Conservation (phyloP, 148 eudicot species). For the Beta vulgaris region DNA sequence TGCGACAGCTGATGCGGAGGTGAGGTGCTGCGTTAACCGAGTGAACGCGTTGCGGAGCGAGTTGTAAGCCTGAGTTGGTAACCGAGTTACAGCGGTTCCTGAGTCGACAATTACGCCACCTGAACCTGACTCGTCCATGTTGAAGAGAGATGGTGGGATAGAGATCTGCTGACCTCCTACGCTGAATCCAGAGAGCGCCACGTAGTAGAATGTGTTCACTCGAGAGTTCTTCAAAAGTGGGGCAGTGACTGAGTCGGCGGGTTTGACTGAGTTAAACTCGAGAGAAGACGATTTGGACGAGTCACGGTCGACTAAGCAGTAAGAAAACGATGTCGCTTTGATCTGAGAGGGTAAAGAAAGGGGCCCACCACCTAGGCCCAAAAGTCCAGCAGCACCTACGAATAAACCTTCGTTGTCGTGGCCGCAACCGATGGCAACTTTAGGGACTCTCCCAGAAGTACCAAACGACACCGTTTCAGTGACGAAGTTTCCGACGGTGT, state of each 20-base stretch:
- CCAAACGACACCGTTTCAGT: conserved; percentile 77
- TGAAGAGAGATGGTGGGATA: conserved; percentile 36
- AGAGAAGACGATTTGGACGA: conserved; percentile 46
- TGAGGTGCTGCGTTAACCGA: conserved; percentile 27
- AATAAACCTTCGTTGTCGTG: conserved; percentile 75
- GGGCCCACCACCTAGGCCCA: conserved; percentile 67
- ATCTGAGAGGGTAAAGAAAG: conserved; percentile 50
- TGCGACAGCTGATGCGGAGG: conserved; percentile 26
- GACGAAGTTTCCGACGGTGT: conserved; percentile 63
- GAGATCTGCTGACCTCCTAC: conserved; percentile 45
- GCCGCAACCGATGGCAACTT: conserved; percentile 78
- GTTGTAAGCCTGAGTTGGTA: conserved; percentile 42
- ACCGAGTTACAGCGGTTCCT: conserved; percentile 59
- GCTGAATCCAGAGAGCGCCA: conserved; percentile 44
- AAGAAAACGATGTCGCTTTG: conserved; percentile 55
- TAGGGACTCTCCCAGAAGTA: conserved; percentile 32
- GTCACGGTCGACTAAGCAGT: conserved; percentile 63
- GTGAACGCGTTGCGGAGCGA: conserved; percentile 51
- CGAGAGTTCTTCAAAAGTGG: conserved; percentile 26
- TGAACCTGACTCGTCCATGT: conserved; percentile 32
- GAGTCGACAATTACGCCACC: conserved; percentile 71
- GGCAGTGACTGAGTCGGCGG: conserved; percentile 33
- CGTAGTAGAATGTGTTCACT: conserved; percentile 42
- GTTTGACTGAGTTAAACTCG: conserved; percentile 43
- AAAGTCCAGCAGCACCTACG: conserved; percentile 60